These are phyloP conservation scores for Xylaria venustula DNA, from an alignment of 495 filamentous ascomycete species.

Conservation along the genomic window DNA sequence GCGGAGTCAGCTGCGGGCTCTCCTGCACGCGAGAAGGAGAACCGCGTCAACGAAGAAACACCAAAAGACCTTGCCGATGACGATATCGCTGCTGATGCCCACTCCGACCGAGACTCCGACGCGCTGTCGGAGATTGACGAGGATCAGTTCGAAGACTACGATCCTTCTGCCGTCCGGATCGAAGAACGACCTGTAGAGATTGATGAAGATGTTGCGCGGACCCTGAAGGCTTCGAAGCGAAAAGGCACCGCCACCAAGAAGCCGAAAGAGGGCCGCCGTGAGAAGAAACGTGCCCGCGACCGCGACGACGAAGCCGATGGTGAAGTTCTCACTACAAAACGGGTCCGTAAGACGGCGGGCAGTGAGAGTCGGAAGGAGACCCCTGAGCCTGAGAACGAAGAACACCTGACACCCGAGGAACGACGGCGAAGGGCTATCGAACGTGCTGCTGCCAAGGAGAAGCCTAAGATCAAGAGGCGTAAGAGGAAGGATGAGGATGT, in stretches of 20 bases:
- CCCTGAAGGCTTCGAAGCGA: constrained; percentile 72
- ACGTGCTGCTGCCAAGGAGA: constrained; percentile 76
- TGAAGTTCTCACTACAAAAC: constrained; percentile 50
- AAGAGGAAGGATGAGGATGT: constrained; percentile 88
- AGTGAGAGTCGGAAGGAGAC: constrained; percentile 46
- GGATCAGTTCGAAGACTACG: constrained; percentile 87
- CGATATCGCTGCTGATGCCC: constrained; percentile 37
- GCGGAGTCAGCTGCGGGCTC: constrained; percentile 30
- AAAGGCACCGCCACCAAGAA: constrained; percentile 70
- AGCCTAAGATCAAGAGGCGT: constrained; percentile 58
- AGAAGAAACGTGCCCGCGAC: constrained; percentile 65
- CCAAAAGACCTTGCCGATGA: constrained; percentile 37
- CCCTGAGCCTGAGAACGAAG: constrained; percentile 61
- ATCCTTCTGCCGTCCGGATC: constrained; percentile 70
- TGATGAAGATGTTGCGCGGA: constrained; percentile 79
- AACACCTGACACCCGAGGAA: constrained; percentile 63
- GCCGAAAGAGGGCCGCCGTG: constrained; percentile 71
- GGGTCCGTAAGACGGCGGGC: constrained; percentile 31
- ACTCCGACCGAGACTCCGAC: constrained; percentile 76
- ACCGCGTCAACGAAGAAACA: constrained; percentile 37
- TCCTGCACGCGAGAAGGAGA: constrained; percentile 22
- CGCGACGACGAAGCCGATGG: constrained; percentile 58
- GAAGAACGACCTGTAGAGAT: constrained; percentile 80
- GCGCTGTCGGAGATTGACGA: constrained; percentile 94
- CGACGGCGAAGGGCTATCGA: constrained; percentile 77